A percentile compares a stretch with the other conserved stretches of the same genome.
Conservation (phyloP, 805 yeast species). For the Wickerhamiella australiensis region DNA sequence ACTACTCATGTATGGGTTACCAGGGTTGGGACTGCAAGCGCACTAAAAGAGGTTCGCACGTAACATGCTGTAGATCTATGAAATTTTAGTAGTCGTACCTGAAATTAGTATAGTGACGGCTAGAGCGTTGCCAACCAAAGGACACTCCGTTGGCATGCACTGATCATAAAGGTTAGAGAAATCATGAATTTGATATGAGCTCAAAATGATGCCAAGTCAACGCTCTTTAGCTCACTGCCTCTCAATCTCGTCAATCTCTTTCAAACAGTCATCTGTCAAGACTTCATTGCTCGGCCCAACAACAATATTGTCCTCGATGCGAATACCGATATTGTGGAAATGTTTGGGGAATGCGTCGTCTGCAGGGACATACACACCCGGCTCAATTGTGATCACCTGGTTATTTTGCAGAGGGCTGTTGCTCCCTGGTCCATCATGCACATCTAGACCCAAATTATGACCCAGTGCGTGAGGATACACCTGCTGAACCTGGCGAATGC, state of each 20-base stretch:
- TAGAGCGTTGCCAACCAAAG: no score
- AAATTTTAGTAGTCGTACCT: no score
- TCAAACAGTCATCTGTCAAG: constrained; percentile 71
- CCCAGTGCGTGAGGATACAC: constrained; percentile 92
- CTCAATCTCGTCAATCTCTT: constrained; percentile 77
- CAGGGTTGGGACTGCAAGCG: no score
- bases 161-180: no score
- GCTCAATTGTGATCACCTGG: constrained; percentile 89
- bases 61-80: no score
- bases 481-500: constrained; percentile 26
- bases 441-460: constrained; percentile 86
- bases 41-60: no score
- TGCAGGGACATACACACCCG: constrained; percentile 84
- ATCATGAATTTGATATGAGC: no score
- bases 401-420: constrained; percentile 43
- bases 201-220: no score
- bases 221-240: no score
- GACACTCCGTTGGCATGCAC: no score
- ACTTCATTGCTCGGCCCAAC: constrained; percentile 53
- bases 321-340: constrained; percentile 79
- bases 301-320: constrained; percentile 89
- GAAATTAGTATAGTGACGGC: no score
- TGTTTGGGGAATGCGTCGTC: constrained; percentile 58
- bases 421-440: constrained; percentile 35
- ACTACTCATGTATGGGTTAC: no score